A percentile compares a stretch with the other conserved stretches of the same genome.
These are phyloP conservation scores for Myriangium duriaei DNA, from an alignment of 2,329 filamentous ascomycete genomes.

Conservation along the genomic window DNA sequence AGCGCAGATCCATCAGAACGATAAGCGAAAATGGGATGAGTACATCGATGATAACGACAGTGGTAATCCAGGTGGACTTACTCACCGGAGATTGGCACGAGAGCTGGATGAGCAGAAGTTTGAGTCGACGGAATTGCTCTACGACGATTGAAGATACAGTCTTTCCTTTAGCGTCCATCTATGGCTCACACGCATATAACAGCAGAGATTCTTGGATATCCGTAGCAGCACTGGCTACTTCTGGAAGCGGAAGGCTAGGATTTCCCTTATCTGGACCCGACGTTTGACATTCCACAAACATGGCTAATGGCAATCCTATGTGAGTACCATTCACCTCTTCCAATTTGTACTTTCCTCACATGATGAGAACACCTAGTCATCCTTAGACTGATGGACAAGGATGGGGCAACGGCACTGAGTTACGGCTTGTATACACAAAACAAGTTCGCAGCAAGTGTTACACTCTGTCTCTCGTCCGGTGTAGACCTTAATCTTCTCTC, in stretches of 20 bases:
- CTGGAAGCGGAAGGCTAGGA: background rate
- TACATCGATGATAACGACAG: constrained; percentile 24
- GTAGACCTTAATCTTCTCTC: constrained; percentile 17
- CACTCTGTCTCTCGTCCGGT: constrained; percentile 9
- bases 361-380: constrained; percentile 28
- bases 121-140: constrained; percentile 34
- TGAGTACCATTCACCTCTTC: background rate
- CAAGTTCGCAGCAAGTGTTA: constrained; percentile 7
- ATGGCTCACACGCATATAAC: background rate
- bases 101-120: constrained; percentile 31
- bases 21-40: constrained; percentile 25
- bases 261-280: too few relatives aligned
- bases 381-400: constrained; percentile 25
- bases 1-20: background rate
- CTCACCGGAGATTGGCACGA: constrained; percentile 32
- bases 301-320: background rate
- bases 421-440: constrained; percentile 1
- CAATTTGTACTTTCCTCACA: constrained; percentile 1
- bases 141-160: constrained; percentile 18
- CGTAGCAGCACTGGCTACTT: too few relatives aligned
- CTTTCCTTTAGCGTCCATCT: background rate
- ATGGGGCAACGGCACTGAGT: constrained; percentile 7
- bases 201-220: background rate
- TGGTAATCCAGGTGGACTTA: constrained; percentile 26
- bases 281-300: background rate